These are phyloP conservation scores for Colletotrichum orchidophilum DNA, from an alignment of 2,329 filamentous ascomycete genomes.

Conservation along the genomic window DNA sequence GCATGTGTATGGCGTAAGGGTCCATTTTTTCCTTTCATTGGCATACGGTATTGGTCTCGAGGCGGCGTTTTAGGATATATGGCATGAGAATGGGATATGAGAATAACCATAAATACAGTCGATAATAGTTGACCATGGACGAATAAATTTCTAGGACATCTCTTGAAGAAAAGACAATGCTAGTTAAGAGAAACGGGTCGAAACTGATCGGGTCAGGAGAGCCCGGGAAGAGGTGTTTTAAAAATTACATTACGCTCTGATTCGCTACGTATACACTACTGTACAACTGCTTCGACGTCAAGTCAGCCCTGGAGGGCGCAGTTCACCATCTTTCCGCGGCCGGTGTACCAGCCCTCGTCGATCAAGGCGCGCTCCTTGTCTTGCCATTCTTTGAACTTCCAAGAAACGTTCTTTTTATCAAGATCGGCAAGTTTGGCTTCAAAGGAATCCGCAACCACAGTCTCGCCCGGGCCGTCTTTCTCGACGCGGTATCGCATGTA, in stretches of 20 bases:
- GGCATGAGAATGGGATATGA: background rate
- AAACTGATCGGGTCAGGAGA: no score
- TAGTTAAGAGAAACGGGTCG: no score
- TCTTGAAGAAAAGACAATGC: background rate
- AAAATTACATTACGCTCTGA: slow-evolving; percentile 12
- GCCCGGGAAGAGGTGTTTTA: background rate
- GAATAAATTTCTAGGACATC: background rate
- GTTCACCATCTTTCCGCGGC: slow-evolving; percentile 27
- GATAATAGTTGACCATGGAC: background rate
- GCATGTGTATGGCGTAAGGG: slow-evolving; percentile 10
- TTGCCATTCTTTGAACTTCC: slow-evolving; percentile 77
- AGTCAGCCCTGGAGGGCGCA: slow-evolving; percentile 19
- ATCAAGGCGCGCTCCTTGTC: slow-evolving; percentile 70
- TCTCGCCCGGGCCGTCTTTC: background rate
- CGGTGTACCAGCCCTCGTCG: slow-evolving; percentile 72
- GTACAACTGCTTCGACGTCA: background rate
- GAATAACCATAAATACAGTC: background rate
- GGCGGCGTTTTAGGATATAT: background rate
- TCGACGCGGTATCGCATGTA: slow-evolving; percentile 61
- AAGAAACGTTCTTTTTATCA: slow-evolving; percentile 75
- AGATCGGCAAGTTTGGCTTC: slow-evolving; percentile 77
- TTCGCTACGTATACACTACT: slow-evolving; percentile 12
- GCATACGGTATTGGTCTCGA: background rate
- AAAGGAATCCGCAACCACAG: slow-evolving; percentile 42
- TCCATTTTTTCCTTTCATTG: slow-evolving; percentile 3